Percentiles rank a stretch among this genome's conserved stretches.
phyloP scores from a whole-genome alignment of 768 basidiomycete genomes.

The Lentinula boryana region DNA sequence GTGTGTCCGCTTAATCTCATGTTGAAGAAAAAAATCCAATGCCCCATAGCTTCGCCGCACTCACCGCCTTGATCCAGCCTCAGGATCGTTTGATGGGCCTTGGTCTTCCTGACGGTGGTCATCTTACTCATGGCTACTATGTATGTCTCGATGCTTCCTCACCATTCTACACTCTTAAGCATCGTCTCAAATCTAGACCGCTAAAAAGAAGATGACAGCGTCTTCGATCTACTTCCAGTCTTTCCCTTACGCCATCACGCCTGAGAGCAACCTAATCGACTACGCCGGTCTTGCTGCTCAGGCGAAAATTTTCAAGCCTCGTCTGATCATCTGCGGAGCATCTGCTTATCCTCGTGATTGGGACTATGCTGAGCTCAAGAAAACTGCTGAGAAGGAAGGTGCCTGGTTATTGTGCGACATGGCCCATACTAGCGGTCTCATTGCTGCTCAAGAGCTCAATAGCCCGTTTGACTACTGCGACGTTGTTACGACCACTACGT shows the following conservation, averaged over 20 bases:
- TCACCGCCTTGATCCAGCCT: slow-evolving; percentile 93
- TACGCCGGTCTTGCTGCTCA: slow-evolving; percentile 75
- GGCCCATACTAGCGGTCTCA: slow-evolving; percentile 93
- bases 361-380: slow-evolving; percentile 84
- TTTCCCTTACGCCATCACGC: slow-evolving; percentile 84
- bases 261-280: slow-evolving; percentile 83
- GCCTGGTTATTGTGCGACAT: slow-evolving; percentile 96
- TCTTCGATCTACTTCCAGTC: slow-evolving; percentile 99
- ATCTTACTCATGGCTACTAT: slow-evolving; percentile 97
- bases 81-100: slow-evolving; percentile 99
- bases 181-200: slow-evolving; percentile 49
- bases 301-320: slow-evolving; percentile 93
- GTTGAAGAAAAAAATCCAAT: background rate
- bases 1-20: slow-evolving; percentile 34
- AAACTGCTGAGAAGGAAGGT: slow-evolving; percentile 80
- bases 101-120: slow-evolving; percentile 95
- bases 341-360: slow-evolving; percentile 98
- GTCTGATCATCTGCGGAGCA: slow-evolving; percentile 93
- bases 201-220: slow-evolving; percentile 99
- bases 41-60: slow-evolving; percentile 77
- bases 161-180: slow-evolving; percentile 6
- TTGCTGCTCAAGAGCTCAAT: slow-evolving; percentile 87
- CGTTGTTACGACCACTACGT: slow-evolving; percentile 97
- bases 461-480: slow-evolving; percentile 96
- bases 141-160: slow-evolving; percentile 34